Evolutionary conservation across 441 rosid species (phyloP).

Genomic region (Mallotus repandus): DNA sequence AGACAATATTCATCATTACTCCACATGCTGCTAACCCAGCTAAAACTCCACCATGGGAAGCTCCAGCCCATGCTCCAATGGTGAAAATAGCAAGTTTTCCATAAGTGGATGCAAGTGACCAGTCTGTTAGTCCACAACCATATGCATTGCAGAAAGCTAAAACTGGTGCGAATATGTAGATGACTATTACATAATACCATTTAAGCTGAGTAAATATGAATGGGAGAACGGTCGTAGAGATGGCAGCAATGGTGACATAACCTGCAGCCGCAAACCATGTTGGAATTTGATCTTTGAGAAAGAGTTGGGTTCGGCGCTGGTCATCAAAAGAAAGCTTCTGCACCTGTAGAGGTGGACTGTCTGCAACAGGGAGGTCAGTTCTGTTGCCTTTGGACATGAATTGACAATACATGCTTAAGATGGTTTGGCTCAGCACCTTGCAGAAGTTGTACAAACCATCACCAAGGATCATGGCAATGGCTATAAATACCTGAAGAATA

Average conservation of each 20-base stretch:
- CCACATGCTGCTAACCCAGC: constrained; percentile 24
- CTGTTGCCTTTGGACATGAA: constrained; percentile 6
- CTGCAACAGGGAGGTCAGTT: constrained; percentile 13
- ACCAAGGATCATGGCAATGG: constrained; percentile 17
- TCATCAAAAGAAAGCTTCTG: constrained; percentile 14
- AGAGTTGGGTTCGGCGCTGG: constrained; percentile 17
- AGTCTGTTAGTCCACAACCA: constrained; percentile 20
- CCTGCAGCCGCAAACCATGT: constrained; percentile 15
- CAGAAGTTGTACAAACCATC: constrained; percentile 21
- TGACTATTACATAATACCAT: constrained; percentile 21
- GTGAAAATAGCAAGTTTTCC: constrained; percentile 22
- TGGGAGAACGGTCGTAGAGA: constrained; percentile 7
- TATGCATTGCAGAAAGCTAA: constrained; percentile 21
- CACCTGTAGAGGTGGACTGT: not conserved
- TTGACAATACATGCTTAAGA: constrained; percentile 3
- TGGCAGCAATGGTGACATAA: constrained; percentile 17
- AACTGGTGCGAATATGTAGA: constrained; percentile 14
- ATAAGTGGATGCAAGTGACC: constrained; percentile 17
- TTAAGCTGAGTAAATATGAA: constrained; percentile 14
- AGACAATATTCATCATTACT: constrained; percentile 19
- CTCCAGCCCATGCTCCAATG: constrained; percentile 21
- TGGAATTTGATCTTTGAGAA: constrained; percentile 22
- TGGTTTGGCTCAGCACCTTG: constrained; percentile 19
- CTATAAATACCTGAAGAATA: constrained; percentile 12
- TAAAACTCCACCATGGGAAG: constrained; percentile 12